phyloP scores from a whole-genome alignment of 2,329 filamentous ascomycete genomes.

The Dothideomycetes sp. region DNA sequence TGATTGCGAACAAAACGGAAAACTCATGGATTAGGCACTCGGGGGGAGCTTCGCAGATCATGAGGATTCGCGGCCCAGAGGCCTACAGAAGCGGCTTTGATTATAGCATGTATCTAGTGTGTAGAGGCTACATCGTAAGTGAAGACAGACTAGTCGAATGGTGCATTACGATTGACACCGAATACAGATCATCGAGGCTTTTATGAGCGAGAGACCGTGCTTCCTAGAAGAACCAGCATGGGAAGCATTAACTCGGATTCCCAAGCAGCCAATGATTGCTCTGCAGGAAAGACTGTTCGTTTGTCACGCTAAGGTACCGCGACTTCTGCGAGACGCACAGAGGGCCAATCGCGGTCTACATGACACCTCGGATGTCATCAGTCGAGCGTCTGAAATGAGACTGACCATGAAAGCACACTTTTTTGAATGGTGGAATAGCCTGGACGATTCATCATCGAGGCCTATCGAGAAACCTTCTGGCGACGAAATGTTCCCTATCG shows the following conservation, averaged over 20 bases:
- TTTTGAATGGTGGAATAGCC: conserved; percentile 2
- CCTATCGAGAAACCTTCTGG: conserved; percentile 3
- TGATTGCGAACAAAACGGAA: conserved; percentile 5
- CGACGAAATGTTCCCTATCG: conserved; percentile 4
- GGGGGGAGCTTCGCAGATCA: conserved; percentile 4
- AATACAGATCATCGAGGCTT: conserved; percentile 6
- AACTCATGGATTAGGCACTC: conserved; percentile 7
- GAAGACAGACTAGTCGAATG: neutral
- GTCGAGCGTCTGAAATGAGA: neutral
- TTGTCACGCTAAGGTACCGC: conserved; percentile 4
- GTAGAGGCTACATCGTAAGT: conserved; percentile 6
- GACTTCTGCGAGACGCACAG: conserved; percentile 4
- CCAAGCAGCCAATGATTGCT: neutral
- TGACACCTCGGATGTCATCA: conserved; percentile 1
- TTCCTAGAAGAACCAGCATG: conserved; percentile 6
- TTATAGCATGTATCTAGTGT: conserved; percentile 8
- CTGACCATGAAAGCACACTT: conserved; percentile 1
- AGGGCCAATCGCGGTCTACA: conserved; percentile 1
- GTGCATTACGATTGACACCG: neutral
- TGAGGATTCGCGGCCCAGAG: conserved; percentile 5
- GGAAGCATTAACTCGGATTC: conserved; percentile 2
- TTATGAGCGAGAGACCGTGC: conserved; percentile 4
- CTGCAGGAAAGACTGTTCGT: conserved; percentile 5
- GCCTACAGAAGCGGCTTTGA: conserved; percentile 7
- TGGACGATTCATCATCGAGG: conserved; percentile 1